phyloP scores from a whole-genome alignment of 345 rosid genomes.

The Acer campestre region DNA sequence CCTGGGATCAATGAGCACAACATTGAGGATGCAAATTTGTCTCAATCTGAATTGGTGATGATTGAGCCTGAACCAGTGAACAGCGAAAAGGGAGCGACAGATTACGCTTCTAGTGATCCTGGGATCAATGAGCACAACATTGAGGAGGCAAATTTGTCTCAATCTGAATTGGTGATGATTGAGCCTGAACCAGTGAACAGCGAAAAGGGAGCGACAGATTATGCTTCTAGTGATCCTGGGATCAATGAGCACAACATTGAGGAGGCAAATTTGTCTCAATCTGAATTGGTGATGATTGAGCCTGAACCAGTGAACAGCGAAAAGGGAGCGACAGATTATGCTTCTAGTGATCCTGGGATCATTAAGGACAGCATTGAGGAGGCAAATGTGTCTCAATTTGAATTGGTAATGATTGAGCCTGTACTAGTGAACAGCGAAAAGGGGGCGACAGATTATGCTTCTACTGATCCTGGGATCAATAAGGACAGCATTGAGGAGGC shows the following conservation, averaged over 20 bases:
- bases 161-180: no score
- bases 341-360: no score
- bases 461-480: conserved; percentile 17
- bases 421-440: conserved; percentile 14
- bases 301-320: neutral
- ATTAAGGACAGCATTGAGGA: neutral
- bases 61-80: neutral
- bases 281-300: neutral
- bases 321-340: no score
- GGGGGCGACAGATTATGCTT: neutral
- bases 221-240: no score
- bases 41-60: neutral
- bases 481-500: neutral
- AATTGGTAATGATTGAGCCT: conserved; percentile 4
- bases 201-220: no score
- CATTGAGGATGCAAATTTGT: neutral
- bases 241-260: neutral
- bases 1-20: neutral
- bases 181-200: no score
- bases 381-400: conserved; percentile 18
- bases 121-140: no score
- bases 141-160: no score
- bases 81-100: no score
- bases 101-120: no score
- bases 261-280: neutral